Percentiles rank a stretch among this genome's conserved stretches.
These are phyloP conservation scores for Heliocybe sulcata DNA, from an alignment of 1,284 basidiomycete genomes.

Conservation along the genomic window DNA sequence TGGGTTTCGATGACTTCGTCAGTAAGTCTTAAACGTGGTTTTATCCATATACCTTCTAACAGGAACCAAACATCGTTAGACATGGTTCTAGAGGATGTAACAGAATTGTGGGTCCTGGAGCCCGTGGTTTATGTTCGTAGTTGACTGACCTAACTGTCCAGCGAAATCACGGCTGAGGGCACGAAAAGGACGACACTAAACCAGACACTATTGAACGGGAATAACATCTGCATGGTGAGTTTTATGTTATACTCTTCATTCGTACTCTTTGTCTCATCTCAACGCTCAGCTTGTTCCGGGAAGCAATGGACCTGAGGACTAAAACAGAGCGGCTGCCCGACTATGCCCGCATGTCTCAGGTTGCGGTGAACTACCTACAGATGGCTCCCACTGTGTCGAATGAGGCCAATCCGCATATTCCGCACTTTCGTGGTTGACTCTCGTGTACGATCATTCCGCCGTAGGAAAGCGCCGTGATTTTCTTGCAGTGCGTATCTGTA, in stretches of 20 bases:
- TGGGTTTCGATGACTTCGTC: constrained; percentile 98
- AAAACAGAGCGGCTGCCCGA: neutral
- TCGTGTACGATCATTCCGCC: no score
- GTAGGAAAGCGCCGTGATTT: no score
- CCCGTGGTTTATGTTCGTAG: neutral
- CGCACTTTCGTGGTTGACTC: no score
- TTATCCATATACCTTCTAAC: neutral
- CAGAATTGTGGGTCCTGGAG: constrained; percentile 67
- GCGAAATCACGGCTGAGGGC: constrained; percentile 82
- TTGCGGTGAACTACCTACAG: no score
- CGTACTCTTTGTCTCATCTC: neutral
- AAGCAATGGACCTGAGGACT: constrained; percentile 5
- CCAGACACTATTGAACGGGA: constrained; percentile 93
- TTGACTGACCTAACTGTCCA: constrained; percentile 22
- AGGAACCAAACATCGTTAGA: constrained; percentile 41
- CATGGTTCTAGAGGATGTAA: constrained; percentile 98
- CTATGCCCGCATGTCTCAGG: no score
- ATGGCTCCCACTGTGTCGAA: no score
- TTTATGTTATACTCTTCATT: neutral
- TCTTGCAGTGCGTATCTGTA: no score
- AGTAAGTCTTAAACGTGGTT: constrained; percentile 61
- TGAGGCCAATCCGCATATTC: no score
- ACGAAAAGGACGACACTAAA: constrained; percentile 77
- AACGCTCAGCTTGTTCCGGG: constrained; percentile 1
- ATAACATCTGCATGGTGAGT: constrained; percentile 95